phyloP scores from a whole-genome alignment of 2,329 filamentous ascomycete species.

The Apiospora koreana region DNA sequence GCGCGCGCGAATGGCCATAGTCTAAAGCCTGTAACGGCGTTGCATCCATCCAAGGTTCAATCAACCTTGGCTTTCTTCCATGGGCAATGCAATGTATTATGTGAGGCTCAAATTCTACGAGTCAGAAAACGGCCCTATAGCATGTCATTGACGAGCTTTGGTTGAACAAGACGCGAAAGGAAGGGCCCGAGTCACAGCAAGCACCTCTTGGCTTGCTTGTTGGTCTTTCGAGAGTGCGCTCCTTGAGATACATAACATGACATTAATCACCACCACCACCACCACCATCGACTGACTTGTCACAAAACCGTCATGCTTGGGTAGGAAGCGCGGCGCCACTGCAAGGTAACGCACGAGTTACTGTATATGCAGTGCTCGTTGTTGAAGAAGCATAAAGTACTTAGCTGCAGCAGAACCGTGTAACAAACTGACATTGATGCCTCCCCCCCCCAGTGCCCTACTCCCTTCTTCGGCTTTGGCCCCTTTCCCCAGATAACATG shows the following conservation, averaged over 20 bases:
- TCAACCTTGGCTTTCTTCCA: background rate
- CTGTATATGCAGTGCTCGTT: background rate
- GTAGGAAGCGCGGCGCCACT: background rate
- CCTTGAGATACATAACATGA: background rate
- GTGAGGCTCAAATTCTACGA: background rate
- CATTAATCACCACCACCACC: background rate
- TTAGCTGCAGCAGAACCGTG: background rate
- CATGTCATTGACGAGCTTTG: background rate
- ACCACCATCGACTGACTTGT: background rate
- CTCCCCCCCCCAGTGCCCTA: too few species aligned
- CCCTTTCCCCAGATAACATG: background rate
- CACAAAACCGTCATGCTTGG: background rate
- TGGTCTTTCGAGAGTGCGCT: background rate
- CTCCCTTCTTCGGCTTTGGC: background rate
- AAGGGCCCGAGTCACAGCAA: background rate
- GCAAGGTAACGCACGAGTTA: background rate
- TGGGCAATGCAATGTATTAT: background rate
- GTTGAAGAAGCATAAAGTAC: conserved; percentile 1
- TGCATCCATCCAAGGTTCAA: background rate
- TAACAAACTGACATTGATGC: background rate
- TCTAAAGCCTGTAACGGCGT: background rate
- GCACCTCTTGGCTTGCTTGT: background rate
- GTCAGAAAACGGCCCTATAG: background rate
- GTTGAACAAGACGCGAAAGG: background rate
- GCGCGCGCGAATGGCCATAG: background rate